phyloP scores from a whole-genome alignment of 2,329 filamentous ascomycete genomes.

The Escovopsis sp. region DNA sequence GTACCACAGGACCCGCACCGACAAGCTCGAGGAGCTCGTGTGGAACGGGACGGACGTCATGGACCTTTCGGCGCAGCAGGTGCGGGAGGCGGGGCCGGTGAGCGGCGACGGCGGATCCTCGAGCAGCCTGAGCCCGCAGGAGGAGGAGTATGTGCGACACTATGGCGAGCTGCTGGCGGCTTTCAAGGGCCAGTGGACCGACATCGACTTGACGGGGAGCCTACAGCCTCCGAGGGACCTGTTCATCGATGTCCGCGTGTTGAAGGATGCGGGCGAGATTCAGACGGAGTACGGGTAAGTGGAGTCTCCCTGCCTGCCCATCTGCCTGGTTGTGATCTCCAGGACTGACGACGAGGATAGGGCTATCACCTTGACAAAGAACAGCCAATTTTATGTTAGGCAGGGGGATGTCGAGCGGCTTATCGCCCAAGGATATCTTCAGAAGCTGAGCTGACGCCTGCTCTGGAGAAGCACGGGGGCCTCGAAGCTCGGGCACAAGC shows the following conservation, averaged over 20 bases:
- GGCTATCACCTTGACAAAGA: conserved; percentile 90
- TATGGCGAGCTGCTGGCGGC: conserved; percentile 88
- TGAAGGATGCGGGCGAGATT: conserved; percentile 95
- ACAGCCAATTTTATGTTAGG: conserved; percentile 93
- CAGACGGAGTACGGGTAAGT: conserved; percentile 95
- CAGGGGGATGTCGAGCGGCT: conserved; percentile 90
- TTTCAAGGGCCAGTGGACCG: conserved; percentile 97
- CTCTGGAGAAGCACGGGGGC: too few relatives aligned
- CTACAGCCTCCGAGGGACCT: conserved; percentile 87
- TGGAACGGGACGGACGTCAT: conserved; percentile 80
- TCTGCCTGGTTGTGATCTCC: not conserved
- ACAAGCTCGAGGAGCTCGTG: conserved; percentile 85
- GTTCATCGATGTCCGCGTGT: conserved; percentile 89
- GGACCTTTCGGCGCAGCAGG: conserved; percentile 48
- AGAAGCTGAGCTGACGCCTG: conserved; percentile 78
- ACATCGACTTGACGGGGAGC: conserved; percentile 88
- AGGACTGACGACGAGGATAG: conserved; percentile 28
- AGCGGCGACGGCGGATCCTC: conserved; percentile 36
- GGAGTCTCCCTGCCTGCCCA: not conserved
- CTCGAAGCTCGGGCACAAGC: too few relatives aligned
- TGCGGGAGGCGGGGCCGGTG: conserved; percentile 21
- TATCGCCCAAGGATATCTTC: conserved; percentile 87
- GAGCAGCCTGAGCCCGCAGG: conserved; percentile 81
- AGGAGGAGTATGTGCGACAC: conserved; percentile 87
- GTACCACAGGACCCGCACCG: conserved; percentile 78